phyloP scores from a whole-genome alignment of 2,329 filamentous ascomycete species.

The Lanzia echinophila region DNA sequence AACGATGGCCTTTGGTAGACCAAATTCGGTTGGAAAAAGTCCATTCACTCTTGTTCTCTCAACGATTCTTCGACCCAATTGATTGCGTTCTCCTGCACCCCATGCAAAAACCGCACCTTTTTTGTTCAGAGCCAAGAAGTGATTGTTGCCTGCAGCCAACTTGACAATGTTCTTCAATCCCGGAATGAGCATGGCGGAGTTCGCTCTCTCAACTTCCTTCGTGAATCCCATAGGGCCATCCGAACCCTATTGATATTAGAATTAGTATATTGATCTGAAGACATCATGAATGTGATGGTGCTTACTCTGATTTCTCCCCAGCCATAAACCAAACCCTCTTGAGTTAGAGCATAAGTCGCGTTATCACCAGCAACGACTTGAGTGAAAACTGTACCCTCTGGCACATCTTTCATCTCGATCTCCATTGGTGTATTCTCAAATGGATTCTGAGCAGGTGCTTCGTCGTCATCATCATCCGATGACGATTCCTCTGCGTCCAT shows the following conservation, averaged over 20 bases:
- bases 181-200: constrained; percentile 43
- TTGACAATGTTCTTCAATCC: constrained; percentile 47
- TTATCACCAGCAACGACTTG: constrained; percentile 70
- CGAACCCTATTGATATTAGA: constrained; percentile 40
- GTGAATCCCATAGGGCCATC: constrained; percentile 55
- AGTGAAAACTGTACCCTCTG: constrained; percentile 47
- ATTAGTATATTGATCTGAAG: constrained; percentile 6
- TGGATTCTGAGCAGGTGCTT: constrained; percentile 58
- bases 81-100: constrained; percentile 57
- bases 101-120: constrained; percentile 55
- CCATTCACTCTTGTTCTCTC: constrained; percentile 18
- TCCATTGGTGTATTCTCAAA: constrained; percentile 39
- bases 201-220: constrained; percentile 1
- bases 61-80: constrained; percentile 46
- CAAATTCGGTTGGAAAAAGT: constrained; percentile 17
- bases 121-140: constrained; percentile 50
- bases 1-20: constrained; percentile 12
- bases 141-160: constrained; percentile 49
- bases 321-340: constrained; percentile 70
- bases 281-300: constrained; percentile 7
- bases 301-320: constrained; percentile 73
- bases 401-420: constrained; percentile 50
- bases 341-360: constrained; percentile 67
- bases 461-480: constrained; percentile 41
- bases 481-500: constrained; percentile 32